Conservation (phyloP, 805 yeast species). For the Metschnikowia santaceciliae region DNA sequence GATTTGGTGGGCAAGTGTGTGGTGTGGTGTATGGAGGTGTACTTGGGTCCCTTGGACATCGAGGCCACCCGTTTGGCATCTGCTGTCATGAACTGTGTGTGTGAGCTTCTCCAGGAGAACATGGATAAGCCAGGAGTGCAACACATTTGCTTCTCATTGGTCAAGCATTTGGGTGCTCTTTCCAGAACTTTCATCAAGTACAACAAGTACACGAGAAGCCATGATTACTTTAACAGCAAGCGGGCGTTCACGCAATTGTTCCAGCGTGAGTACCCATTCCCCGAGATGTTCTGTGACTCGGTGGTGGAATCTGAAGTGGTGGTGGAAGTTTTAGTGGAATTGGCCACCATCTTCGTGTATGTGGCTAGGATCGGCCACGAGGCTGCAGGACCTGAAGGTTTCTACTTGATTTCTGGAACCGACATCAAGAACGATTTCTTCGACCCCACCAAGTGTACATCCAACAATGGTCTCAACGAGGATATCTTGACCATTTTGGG, state of each 20-base stretch:
- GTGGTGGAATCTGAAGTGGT: conserved; percentile 63
- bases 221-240: conserved; percentile 50
- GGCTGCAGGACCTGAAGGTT: conserved; percentile 42
- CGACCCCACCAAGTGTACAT: conserved; percentile 39
- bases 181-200: conserved; percentile 49
- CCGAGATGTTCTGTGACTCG: conserved; percentile 65
- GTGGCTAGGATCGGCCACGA: conserved; percentile 48
- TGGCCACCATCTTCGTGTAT: conserved; percentile 57
- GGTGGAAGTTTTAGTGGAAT: conserved; percentile 69
- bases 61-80: conserved; percentile 64
- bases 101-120: conserved; percentile 36
- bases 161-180: conserved; percentile 53
- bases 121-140: conserved; percentile 25
- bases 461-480: conserved; percentile 41
- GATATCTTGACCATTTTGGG: conserved; percentile 41
- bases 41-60: conserved; percentile 47
- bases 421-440: conserved; percentile 33
- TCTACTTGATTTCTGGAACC: conserved; percentile 34
- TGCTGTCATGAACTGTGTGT: conserved; percentile 51
- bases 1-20: conserved; percentile 44
- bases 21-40: conserved; percentile 56
- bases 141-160: conserved; percentile 43
- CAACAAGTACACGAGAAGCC: conserved; percentile 46
- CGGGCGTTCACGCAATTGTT: conserved; percentile 66
- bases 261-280: conserved; percentile 64